Evolutionary conservation across 176 grass and related monocot species (phyloP).

Genomic region (Avena eriantha): DNA sequence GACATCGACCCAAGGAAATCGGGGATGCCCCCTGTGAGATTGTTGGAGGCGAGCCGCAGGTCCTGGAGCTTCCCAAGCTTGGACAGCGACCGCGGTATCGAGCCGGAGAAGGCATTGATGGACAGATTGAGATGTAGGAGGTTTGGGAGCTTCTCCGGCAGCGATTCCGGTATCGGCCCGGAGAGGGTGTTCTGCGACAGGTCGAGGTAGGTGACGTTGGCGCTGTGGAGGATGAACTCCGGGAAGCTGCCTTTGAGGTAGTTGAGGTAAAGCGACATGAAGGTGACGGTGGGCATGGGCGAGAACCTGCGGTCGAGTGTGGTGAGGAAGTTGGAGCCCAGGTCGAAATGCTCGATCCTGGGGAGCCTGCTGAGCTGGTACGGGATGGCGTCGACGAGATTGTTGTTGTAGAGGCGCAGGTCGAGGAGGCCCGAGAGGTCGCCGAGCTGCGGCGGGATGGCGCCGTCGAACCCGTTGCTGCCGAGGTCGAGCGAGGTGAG

Average conservation of each 20-base stretch:
- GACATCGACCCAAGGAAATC: too few relatives aligned
- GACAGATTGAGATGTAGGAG: constrained; percentile 69
- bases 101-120: constrained; percentile 47
- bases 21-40: too few relatives aligned
- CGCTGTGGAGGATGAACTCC: constrained; percentile 44
- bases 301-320: constrained; percentile 46
- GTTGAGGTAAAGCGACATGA: constrained; percentile 69
- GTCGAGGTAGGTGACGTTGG: constrained; percentile 70
- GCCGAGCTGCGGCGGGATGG: constrained; percentile 70
- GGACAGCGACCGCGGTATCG: constrained; percentile 49
- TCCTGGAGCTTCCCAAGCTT: background rate
- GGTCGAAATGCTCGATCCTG: constrained; percentile 56
- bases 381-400: constrained; percentile 53
- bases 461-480: constrained; percentile 50
- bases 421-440: constrained; percentile 60
- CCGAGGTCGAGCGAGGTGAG: constrained; percentile 61
- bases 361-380: constrained; percentile 58
- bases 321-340: constrained; percentile 58
- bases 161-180: constrained; percentile 39
- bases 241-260: constrained; percentile 49
- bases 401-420: constrained; percentile 75
- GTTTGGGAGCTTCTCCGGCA: constrained; percentile 43
- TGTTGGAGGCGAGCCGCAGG: too few relatives aligned
- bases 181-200: constrained; percentile 54
- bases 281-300: constrained; percentile 59